Conservation (phyloP, 768 basidiomycete species). For the Tephrocybe sp. region DNA sequence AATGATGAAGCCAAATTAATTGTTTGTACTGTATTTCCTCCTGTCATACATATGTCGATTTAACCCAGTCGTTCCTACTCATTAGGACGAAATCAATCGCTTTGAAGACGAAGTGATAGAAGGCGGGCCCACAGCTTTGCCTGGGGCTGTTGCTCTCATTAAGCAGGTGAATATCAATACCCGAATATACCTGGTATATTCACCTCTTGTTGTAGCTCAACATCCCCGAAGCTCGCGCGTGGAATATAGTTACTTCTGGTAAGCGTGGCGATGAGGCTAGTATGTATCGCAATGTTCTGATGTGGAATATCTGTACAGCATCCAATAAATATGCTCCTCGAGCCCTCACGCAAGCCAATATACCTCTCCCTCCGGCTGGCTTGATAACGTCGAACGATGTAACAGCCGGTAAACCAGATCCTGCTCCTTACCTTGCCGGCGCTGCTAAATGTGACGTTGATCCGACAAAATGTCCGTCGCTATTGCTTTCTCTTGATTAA, state of each 20-base stretch:
- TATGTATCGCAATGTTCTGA: no score
- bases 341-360: constrained; percentile 61
- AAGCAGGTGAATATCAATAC: constrained; percentile 38
- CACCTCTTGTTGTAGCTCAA: constrained; percentile 23
- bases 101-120: constrained; percentile 77
- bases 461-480: constrained; percentile 51
- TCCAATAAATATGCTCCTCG: constrained; percentile 68
- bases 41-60: not conserved
- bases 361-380: constrained; percentile 56
- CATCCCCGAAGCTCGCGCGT: constrained; percentile 36
- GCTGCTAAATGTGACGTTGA: constrained; percentile 57
- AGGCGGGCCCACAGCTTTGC: constrained; percentile 60
- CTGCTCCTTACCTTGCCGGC: constrained; percentile 83
- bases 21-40: constrained; percentile 31
- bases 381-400: constrained; percentile 77
- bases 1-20: constrained; percentile 52
- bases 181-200: not conserved
- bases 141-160: constrained; percentile 61
- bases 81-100: constrained; percentile 63
- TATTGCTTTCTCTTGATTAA: not conserved
- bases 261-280: no score
- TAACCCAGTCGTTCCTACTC: not conserved
- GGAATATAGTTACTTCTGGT: constrained; percentile 89
- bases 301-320: no score
- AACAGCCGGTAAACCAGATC: constrained; percentile 77